Percentiles rank a stretch among this genome's conserved stretches.
phyloP scores from a whole-genome alignment of 345 rosid genomes.

The Excoecaria agallocha region DNA sequence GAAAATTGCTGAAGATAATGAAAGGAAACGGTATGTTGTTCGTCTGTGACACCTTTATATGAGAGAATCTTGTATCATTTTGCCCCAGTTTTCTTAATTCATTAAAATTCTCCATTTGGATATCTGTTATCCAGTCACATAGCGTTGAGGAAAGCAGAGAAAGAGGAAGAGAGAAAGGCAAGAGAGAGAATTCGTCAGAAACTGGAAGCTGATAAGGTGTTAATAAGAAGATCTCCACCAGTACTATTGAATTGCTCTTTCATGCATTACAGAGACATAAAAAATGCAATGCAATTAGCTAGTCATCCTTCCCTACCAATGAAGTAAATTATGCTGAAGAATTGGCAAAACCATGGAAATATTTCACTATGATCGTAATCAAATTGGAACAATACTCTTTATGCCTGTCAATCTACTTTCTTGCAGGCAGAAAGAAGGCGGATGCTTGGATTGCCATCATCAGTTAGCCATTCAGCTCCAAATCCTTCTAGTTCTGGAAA shows the following conservation, averaged over 20 bases:
- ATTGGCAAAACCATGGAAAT: not conserved
- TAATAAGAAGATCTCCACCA: not conserved
- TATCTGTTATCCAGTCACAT: slow-evolving; percentile 38
- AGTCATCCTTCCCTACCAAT: not conserved
- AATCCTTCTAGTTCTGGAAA: slow-evolving; percentile 24
- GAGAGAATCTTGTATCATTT: not conserved
- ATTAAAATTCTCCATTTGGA: slow-evolving; percentile 7
- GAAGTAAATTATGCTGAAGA: slow-evolving; percentile 1
- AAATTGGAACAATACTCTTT: not conserved
- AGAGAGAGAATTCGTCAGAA: slow-evolving; percentile 59
- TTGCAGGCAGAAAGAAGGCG: slow-evolving; percentile 60
- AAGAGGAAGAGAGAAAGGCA: slow-evolving; percentile 63
- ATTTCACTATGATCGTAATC: not conserved
- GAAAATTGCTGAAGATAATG: slow-evolving; percentile 59
- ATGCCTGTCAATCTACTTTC: not conserved
- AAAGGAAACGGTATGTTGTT: slow-evolving; percentile 62
- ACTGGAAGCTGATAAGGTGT: slow-evolving; percentile 74
- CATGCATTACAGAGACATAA: not conserved
- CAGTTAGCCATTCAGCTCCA: slow-evolving; percentile 15
- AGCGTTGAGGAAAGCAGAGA: slow-evolving; percentile 54
- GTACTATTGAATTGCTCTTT: not conserved
- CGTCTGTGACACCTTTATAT: not conserved
- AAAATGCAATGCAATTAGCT: not conserved
- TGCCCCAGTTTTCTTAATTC: not conserved
- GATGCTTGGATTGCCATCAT: slow-evolving; percentile 41